Conservation (phyloP, 1,284 basidiomycete genomes). For the Puccinia horiana region DNA sequence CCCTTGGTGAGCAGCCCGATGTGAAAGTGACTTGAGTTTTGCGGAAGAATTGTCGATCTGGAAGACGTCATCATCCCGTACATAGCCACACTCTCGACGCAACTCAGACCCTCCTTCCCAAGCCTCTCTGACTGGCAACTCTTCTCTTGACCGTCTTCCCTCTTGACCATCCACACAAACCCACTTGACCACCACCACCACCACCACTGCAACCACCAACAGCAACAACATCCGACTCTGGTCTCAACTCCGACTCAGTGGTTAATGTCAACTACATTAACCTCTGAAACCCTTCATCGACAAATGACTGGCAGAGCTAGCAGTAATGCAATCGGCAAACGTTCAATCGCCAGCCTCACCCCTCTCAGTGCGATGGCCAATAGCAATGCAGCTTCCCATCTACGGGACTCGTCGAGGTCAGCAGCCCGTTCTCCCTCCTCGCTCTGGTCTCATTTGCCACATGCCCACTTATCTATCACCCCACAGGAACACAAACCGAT, state of each 20-base stretch:
- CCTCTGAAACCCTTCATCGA: conserved; percentile 28
- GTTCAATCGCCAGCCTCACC: conserved; percentile 22
- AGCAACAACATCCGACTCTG: not conserved
- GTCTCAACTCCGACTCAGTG: not conserved
- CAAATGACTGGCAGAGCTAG: conserved; percentile 18
- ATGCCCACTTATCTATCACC: not conserved
- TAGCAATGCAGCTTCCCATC: not conserved
- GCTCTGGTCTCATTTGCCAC: not conserved
- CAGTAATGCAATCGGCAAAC: conserved; percentile 19
- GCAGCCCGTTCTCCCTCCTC: not conserved
- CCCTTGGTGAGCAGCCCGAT: too few relatives aligned
- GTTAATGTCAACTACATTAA: conserved; percentile 36
- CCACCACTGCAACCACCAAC: not conserved
- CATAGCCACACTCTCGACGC: too few relatives aligned
- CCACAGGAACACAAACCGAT: conserved; percentile 84
- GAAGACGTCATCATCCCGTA: too few relatives aligned
- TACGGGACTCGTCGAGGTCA: conserved; percentile 13
- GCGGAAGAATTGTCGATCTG: too few relatives aligned
- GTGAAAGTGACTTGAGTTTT: too few relatives aligned
- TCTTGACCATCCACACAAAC: not conserved
- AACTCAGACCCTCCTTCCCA: too few relatives aligned
- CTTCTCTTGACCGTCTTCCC: too few relatives aligned
- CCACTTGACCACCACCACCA: not conserved
- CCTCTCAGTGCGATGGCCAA: conserved; percentile 2
- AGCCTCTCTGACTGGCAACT: too few relatives aligned